These are phyloP conservation scores for Saturnispora kantuleensis DNA, from an alignment of 805 yeast species.

Conservation along the genomic window DNA sequence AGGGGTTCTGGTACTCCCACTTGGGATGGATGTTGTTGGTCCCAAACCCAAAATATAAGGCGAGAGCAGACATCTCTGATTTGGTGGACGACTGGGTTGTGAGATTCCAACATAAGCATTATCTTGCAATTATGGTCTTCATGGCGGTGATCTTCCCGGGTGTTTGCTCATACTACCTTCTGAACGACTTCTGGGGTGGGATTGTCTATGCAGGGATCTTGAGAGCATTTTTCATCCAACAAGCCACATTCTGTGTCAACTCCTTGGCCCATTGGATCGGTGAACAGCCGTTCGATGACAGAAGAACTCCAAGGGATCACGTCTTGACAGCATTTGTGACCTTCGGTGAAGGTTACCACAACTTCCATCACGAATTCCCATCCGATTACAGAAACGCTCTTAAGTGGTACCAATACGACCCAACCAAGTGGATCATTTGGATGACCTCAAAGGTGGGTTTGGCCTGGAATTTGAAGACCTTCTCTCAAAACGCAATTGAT, in stretches of 20 bases:
- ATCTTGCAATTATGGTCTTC: conserved; percentile 48
- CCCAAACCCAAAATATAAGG: conserved; percentile 74
- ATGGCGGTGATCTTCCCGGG: conserved; percentile 57
- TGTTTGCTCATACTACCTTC: conserved; percentile 42
- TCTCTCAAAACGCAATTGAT: conserved; percentile 71
- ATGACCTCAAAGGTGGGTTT: conserved; percentile 53
- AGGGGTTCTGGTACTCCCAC: conserved; percentile 77
- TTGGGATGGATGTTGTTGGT: conserved; percentile 78
- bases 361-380: conserved; percentile 87
- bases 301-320: conserved; percentile 82
- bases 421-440: conserved; percentile 61
- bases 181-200: conserved; percentile 62
- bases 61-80: conserved; percentile 75
- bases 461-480: conserved; percentile 64
- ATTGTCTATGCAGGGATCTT: conserved; percentile 67
- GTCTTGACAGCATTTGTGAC: conserved; percentile 72
- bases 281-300: conserved; percentile 76
- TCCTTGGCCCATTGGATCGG: conserved; percentile 85
- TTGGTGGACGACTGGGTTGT: conserved; percentile 72
- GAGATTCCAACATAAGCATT: conserved; percentile 73
- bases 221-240: conserved; percentile 64
- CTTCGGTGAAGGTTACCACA: conserved; percentile 84
- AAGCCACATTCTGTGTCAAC: conserved; percentile 80
- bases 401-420: conserved; percentile 83
- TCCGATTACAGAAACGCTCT: conserved; percentile 81